Evolutionary conservation across 78 protist species (phyloP), one percentile per base, ranked within the genome.

Genomic region (Dictyostelium citrinum): DNA sequence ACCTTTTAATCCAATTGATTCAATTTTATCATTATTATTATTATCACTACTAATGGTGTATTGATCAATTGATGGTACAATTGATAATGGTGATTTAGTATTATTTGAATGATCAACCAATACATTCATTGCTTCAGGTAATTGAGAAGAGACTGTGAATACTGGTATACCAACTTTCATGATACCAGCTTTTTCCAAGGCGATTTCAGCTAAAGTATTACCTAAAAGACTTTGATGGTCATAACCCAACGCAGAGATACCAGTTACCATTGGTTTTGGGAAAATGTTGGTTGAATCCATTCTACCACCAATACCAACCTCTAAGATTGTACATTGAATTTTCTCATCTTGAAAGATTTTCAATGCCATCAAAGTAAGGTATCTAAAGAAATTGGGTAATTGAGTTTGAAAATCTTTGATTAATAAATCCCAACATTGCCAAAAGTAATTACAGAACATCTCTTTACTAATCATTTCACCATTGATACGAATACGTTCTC

Each of bases 231-330:
- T 82, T 83, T 86, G 45, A 71, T 96, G 97, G 41, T 97, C 98
- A n/a, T 70, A 58, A 0, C 98, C 98, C 2, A 97, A 20, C 11
- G 96, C 49, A 14, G 90, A 67, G 55, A 96, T 71, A 41, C 91
- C 98, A 33, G 96, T 81, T 17, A 96, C 98, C 14, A n/a, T 83
- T 11, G 98, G 97, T 20, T 60, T 20, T 14, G 82, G 75, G 33
- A 97, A 51, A 6, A 95, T 55, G 70, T 97, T 97, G 31, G 98
- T 97, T 45, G 96, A 9, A 49, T 97, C 98, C 29, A 81, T 43
- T 29, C 95, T 45, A 33, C 98, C 98, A 16, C 98, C 98, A 1
- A 97, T 74, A 37, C 98, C 98, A 70, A 97, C 98, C 37, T 97
- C 98, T 46, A 97, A 29, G 10, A 97, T 79, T 22, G 86, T 90